A percentile compares a stretch with the other conserved stretches of the same genome.
Conservation (phyloP, 768 basidiomycete species). For the Exidia glandulosa region DNA sequence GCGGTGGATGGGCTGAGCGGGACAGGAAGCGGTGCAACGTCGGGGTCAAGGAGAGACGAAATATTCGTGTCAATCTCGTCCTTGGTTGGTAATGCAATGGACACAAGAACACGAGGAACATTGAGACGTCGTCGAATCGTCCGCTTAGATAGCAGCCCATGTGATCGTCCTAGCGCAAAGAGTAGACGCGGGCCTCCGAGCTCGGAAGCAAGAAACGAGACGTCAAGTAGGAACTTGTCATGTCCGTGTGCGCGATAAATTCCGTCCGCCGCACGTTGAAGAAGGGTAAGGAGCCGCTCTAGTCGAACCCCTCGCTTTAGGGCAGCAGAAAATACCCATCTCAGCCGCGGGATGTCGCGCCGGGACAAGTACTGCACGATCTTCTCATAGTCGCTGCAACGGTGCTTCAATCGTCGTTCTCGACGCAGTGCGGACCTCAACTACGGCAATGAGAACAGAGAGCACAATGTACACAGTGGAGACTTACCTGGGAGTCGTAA, state of each 20-base stretch:
- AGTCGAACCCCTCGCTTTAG: background rate
- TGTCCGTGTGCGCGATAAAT: background rate
- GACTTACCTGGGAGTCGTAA: background rate
- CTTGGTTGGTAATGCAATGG: background rate
- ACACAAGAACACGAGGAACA: background rate
- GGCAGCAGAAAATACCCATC: background rate
- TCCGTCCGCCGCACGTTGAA: background rate
- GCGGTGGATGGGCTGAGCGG: background rate
- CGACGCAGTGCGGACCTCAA: background rate
- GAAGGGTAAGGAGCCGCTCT: background rate
- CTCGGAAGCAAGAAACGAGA: background rate
- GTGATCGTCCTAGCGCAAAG: background rate
- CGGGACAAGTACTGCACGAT: background rate
- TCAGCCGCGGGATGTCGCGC: background rate
- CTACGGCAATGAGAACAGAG: background rate
- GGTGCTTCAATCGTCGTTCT: background rate
- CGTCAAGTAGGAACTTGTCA: background rate
- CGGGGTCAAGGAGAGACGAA: background rate
- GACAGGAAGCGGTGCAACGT: background rate
- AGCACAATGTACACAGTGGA: background rate
- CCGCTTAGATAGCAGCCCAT: background rate
- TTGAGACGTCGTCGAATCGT: background rate
- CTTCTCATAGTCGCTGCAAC: background rate
- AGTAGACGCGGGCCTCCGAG: background rate
- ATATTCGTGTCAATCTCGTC: background rate